Evolutionary conservation across 2,329 filamentous ascomycete genomes (phyloP).

Genomic region (Geoglossum cookeanum): DNA sequence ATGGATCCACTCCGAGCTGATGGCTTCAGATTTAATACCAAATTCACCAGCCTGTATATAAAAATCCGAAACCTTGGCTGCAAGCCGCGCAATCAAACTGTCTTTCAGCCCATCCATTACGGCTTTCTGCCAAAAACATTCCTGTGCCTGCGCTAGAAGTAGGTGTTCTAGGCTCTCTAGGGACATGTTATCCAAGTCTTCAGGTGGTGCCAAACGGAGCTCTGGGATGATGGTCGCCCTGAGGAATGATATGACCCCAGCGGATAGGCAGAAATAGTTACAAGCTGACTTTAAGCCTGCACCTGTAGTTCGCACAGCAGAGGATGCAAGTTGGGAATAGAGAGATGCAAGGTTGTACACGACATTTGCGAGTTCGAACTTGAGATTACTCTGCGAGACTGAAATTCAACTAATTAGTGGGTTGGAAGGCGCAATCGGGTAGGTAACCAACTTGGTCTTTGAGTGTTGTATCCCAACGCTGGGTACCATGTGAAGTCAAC

Average conservation of each 20-base stretch:
- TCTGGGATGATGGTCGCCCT: constrained; percentile 63
- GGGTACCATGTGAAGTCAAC: constrained; percentile 93
- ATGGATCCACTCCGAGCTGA: constrained; percentile 93
- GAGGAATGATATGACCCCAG: constrained; percentile 66
- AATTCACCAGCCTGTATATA: constrained; percentile 72
- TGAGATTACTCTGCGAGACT: constrained; percentile 45
- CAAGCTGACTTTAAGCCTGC: constrained; percentile 78
- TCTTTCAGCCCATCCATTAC: constrained; percentile 90
- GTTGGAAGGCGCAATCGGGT: constrained; percentile 11
- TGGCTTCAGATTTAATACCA: constrained; percentile 71
- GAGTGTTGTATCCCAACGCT: constrained; percentile 73
- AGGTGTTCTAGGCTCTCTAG: constrained; percentile 68
- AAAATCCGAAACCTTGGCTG: constrained; percentile 76
- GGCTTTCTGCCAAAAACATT: constrained; percentile 96
- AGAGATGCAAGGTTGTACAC: constrained; percentile 85
- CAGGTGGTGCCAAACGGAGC: constrained; percentile 63
- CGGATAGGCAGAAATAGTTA: constrained; percentile 74
- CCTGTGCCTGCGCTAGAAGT: constrained; percentile 80
- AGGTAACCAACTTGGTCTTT: constrained; percentile 34
- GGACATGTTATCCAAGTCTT: constrained; percentile 87
- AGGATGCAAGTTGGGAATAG: constrained; percentile 79
- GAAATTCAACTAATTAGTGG: constrained; percentile 7
- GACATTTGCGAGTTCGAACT: constrained; percentile 77
- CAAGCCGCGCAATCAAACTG: constrained; percentile 74
- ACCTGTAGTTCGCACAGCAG: constrained; percentile 54